phyloP scores from a whole-genome alignment of 1,284 basidiomycete species.

The Schizophyllum commune region DNA sequence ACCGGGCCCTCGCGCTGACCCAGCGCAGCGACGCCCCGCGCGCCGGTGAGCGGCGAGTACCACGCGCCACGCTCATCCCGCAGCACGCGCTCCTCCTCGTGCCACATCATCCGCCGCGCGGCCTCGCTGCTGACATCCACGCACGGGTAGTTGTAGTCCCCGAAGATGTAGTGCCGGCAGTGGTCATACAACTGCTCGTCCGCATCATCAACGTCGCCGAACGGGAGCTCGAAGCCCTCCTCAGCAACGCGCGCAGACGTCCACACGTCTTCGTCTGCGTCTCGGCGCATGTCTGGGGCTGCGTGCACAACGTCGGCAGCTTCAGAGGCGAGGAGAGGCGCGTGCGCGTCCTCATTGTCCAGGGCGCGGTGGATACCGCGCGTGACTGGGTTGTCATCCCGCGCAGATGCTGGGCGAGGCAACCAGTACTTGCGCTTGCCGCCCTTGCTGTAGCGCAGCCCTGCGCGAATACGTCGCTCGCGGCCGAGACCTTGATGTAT shows the following conservation, averaged over 20 bases:
- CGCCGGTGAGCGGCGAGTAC: constrained; percentile 50
- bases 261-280: constrained; percentile 36
- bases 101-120: constrained; percentile 60
- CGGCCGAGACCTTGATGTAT: constrained; percentile 84
- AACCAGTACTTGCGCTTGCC: constrained; percentile 90
- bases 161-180: constrained; percentile 73
- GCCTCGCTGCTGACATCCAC: constrained; percentile 79
- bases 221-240: constrained; percentile 57
- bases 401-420: constrained; percentile 45
- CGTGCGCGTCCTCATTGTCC: constrained; percentile 57
- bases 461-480: constrained; percentile 79
- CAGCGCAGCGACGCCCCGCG: constrained; percentile 28
- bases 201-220: constrained; percentile 41
- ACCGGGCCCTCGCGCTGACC: constrained; percentile 29
- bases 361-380: constrained; percentile 36
- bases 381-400: constrained; percentile 29
- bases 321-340: constrained; percentile 66
- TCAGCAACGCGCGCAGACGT: constrained; percentile 27
- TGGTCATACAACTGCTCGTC: constrained; percentile 69
- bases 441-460: constrained; percentile 84
- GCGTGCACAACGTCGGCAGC: constrained; percentile 61
- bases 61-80: constrained; percentile 63
- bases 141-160: constrained; percentile 88
- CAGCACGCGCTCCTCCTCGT: constrained; percentile 63
- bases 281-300: constrained; percentile 41